Evolutionary conservation across 1,284 basidiomycete species (phyloP).

Genomic region (Ustilago loliicola): DNA sequence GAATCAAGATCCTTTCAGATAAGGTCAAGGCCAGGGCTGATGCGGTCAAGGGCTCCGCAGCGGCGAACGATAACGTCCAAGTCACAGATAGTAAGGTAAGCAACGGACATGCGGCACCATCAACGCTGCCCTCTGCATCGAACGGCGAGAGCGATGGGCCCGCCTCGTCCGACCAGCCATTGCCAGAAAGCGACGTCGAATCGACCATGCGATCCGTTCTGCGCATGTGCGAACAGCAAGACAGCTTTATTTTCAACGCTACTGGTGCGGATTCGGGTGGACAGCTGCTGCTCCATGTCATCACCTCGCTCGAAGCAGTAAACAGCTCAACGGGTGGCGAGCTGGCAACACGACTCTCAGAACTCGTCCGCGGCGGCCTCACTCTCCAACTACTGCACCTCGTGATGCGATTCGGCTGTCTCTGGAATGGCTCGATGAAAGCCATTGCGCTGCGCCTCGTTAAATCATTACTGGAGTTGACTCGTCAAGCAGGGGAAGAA

Average conservation of each 20-base stretch:
- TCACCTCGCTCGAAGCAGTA: conserved; percentile 22
- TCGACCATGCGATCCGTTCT: conserved; percentile 30
- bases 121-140: too few species aligned
- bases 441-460: conserved; percentile 20
- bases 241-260: conserved; percentile 41
- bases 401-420: conserved; percentile 41
- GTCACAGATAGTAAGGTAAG: too few species aligned
- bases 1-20: conserved; percentile 42
- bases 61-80: not conserved
- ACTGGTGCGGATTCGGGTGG: conserved; percentile 46
- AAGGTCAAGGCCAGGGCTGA: conserved; percentile 20
- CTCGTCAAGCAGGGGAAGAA: conserved; percentile 18
- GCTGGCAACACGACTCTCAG: not conserved
- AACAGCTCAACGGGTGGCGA: not conserved
- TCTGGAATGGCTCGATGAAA: conserved; percentile 39
- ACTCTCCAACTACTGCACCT: conserved; percentile 38
- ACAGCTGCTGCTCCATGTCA: conserved; percentile 30
- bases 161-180: too few species aligned
- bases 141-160: not conserved
- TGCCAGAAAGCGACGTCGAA: conserved; percentile 14
- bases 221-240: conserved; percentile 48
- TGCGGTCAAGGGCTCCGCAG: not conserved
- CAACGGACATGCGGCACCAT: not conserved
- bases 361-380: conserved; percentile 6
- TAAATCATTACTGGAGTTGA: conserved; percentile 28